Evolutionary conservation across 2,329 filamentous ascomycete species (phyloP).

Genomic region (Pseudopithomyces maydicus): DNA sequence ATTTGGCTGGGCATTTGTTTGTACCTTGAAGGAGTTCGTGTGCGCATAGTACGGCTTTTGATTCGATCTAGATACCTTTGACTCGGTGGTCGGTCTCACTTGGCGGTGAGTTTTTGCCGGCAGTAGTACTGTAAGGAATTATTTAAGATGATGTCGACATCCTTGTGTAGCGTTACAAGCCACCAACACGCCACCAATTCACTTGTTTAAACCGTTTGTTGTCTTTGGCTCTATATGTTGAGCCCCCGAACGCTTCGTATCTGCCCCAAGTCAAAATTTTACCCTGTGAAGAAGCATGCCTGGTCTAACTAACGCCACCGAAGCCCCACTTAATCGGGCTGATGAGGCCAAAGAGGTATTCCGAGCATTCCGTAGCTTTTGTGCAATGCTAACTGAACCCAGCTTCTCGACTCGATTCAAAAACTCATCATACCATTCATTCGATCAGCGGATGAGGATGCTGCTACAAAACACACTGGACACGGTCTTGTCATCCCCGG

Average conservation of each 20-base stretch:
- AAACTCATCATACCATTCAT: constrained; percentile 73
- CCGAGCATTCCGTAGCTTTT: not conserved
- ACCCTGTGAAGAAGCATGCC: not conserved
- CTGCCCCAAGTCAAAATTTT: no score
- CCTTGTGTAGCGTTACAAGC: not conserved
- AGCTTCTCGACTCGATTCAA: constrained; percentile 71
- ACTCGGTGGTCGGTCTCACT: constrained; percentile 14
- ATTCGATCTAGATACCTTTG: constrained; percentile 41
- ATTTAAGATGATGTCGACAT: constrained; percentile 19
- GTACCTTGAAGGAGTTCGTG: constrained; percentile 3
- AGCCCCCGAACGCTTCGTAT: no score
- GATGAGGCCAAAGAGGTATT: constrained; percentile 47
- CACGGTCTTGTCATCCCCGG: constrained; percentile 67
- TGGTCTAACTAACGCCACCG: constrained; percentile 11
- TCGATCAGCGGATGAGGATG: constrained; percentile 68
- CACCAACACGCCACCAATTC: not conserved
- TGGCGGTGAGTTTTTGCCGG: constrained; percentile 17
- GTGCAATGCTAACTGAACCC: constrained; percentile 8
- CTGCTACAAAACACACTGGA: constrained; percentile 60
- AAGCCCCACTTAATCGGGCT: constrained; percentile 35
- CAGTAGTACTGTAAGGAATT: constrained; percentile 8
- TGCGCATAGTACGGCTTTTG: constrained; percentile 16
- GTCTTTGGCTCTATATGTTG: not conserved
- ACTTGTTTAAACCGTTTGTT: not conserved
- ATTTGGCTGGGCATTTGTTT: not conserved